Conservation (phyloP, 148 eudicot genomes). For the Heliamphora exappendiculata region DNA sequence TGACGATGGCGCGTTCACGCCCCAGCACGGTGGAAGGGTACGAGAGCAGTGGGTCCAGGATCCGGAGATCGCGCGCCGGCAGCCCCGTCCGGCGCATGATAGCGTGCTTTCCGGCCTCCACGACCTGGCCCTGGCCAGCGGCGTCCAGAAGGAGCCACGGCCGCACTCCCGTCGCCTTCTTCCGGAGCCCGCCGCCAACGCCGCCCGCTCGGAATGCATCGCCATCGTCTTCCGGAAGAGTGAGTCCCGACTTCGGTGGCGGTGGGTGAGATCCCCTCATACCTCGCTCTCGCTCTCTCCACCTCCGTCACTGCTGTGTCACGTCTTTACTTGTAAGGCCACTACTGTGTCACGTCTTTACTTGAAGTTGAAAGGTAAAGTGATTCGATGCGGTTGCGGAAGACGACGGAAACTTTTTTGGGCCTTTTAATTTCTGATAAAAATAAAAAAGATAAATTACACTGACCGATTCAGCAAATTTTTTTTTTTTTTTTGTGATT, state of each 20-base stretch:
- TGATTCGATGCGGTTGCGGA: too few species aligned
- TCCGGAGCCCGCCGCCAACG: conserved; percentile 31
- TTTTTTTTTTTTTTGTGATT: too few species aligned
- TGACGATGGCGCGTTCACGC: conserved; percentile 86
- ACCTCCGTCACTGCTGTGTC: neutral
- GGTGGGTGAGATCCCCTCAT: conserved; percentile 12
- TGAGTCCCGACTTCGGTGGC: conserved; percentile 3
- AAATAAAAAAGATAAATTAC: too few species aligned
- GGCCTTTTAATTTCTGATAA: too few species aligned
- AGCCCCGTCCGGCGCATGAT: conserved; percentile 88
- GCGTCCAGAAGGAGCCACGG: conserved; percentile 77
- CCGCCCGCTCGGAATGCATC: conserved; percentile 27
- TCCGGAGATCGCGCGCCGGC: conserved; percentile 88
- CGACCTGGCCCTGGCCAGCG: conserved; percentile 62
- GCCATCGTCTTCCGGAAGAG: conserved; percentile 32
- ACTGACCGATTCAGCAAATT: too few species aligned
- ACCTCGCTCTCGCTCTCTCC: neutral
- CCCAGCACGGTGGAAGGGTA: conserved; percentile 92
- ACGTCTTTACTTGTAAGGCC: too few species aligned
- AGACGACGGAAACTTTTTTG: too few species aligned
- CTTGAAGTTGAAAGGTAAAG: too few species aligned
- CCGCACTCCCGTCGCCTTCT: conserved; percentile 62
- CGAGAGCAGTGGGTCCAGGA: conserved; percentile 81
- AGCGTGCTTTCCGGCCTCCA: conserved; percentile 85
- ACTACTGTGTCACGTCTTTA: too few species aligned